These are phyloP conservation scores for Talaromyces sp. DNA, from an alignment of 2,329 filamentous ascomycete genomes.

Conservation along the genomic window DNA sequence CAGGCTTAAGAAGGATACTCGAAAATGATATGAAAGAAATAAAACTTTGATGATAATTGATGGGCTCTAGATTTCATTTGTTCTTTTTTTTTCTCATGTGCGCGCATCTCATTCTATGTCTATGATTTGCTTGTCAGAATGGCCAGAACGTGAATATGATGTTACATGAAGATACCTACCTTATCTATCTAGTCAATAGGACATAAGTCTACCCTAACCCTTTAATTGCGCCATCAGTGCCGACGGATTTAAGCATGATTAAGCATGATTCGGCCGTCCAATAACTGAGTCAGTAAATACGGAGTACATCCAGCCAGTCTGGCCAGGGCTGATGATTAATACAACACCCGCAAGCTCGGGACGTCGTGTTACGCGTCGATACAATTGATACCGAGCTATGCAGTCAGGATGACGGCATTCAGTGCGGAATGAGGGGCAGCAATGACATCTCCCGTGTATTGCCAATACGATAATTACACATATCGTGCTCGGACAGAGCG, in stretches of 20 bases:
- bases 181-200: too few species aligned
- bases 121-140: conserved; percentile 4
- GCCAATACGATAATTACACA: neutral
- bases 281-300: neutral
- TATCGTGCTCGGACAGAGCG: neutral
- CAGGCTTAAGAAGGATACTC: conserved; percentile 36
- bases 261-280: neutral
- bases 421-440: neutral
- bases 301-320: neutral
- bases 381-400: neutral
- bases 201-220: neutral
- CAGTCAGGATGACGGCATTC: conserved; percentile 8
- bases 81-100: neutral
- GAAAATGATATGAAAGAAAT: conserved; percentile 1
- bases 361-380: neutral
- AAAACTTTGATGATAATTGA: conserved; percentile 15
- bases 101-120: neutral
- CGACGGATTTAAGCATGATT: neutral
- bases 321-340: conserved; percentile 5
- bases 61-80: conserved; percentile 5
- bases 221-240: neutral
- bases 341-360: neutral
- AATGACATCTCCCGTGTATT: conserved; percentile 1
- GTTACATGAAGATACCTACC: too few species aligned
- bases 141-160: conserved; percentile 3